A percentile compares a stretch with the other conserved stretches of the same genome.
Conservation (phyloP, 1,284 basidiomycete genomes). For the Somion occarium region DNA sequence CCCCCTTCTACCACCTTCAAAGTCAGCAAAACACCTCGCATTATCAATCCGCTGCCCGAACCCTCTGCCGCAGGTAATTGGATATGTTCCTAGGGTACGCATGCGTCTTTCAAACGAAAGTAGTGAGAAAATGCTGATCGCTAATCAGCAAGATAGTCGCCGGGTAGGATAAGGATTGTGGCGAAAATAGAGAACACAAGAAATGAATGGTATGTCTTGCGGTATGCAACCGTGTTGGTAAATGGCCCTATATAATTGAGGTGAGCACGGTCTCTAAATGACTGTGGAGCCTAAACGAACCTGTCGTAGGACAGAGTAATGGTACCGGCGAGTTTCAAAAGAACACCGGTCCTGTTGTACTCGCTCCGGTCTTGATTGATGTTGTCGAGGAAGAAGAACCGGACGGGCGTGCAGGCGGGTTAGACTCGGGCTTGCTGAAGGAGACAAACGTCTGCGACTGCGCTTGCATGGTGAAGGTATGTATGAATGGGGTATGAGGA, state of each 20-base stretch:
- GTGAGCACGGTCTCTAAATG: too few species aligned
- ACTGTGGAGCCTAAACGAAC: too few species aligned
- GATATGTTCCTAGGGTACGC: background rate
- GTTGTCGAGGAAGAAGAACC: background rate
- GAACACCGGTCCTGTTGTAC: conserved; percentile 12
- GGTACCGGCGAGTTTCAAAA: conserved; percentile 4
- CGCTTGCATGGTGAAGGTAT: background rate
- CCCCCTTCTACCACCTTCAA: background rate
- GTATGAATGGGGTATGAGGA: background rate
- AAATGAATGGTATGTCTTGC: background rate
- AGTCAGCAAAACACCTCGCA: background rate
- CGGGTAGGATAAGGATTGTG: background rate
- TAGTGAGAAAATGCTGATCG: background rate
- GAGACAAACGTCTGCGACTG: background rate
- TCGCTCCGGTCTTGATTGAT: conserved; percentile 6
- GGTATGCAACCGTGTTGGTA: too few species aligned
- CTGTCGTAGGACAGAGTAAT: too few species aligned
- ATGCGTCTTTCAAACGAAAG: background rate
- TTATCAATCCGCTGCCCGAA: background rate
- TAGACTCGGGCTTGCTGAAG: conserved; percentile 4
- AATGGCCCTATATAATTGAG: too few species aligned
- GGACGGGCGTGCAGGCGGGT: background rate
- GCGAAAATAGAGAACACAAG: background rate
- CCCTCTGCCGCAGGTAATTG: background rate
- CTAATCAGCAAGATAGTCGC: background rate